Conservation (phyloP, 2,329 filamentous ascomycete genomes). For the Fusarium buxicola region DNA sequence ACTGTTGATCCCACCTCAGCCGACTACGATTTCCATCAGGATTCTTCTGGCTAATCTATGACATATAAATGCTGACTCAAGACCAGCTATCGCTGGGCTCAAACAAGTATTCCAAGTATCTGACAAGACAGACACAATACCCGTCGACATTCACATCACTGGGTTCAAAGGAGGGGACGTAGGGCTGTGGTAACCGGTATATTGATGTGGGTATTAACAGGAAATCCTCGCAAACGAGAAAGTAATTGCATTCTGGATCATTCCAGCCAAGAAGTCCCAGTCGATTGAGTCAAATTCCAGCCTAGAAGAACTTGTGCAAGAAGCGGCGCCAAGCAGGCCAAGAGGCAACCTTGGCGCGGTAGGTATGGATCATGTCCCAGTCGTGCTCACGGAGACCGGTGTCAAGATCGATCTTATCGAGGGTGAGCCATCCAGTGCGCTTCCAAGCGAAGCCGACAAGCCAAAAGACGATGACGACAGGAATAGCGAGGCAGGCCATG, state of each 20-base stretch:
- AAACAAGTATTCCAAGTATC: too few species aligned
- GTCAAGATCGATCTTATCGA: constrained; percentile 74
- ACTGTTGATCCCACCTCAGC: constrained; percentile 1
- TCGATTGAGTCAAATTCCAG: rapidly evolving
- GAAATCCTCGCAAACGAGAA: constrained; percentile 13
- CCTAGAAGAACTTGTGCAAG: constrained; percentile 30
- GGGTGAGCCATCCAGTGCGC: constrained; percentile 67
- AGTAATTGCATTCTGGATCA: constrained; percentile 16
- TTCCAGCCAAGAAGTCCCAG: background rate
- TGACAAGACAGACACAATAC: too few species aligned
- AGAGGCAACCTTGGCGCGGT: constrained; percentile 59
- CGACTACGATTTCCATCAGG: background rate
- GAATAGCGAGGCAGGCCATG: constrained; percentile 63
- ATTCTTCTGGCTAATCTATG: background rate
- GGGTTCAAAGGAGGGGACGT: background rate
- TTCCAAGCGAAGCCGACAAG: constrained; percentile 72
- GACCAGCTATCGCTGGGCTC: too few species aligned
- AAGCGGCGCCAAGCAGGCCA: constrained; percentile 61
- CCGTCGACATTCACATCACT: background rate
- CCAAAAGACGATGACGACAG: constrained; percentile 67
- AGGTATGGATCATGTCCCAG: constrained; percentile 70
- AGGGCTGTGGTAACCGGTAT: constrained; percentile 5
- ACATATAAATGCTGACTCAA: too few species aligned
- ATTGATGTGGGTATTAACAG: constrained; percentile 34
- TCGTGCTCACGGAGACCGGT: constrained; percentile 72